Percentiles rank a stretch among this genome's conserved stretches.
phyloP scores from a whole-genome alignment of 2,329 filamentous ascomycete species.

The Periconia digitata region DNA sequence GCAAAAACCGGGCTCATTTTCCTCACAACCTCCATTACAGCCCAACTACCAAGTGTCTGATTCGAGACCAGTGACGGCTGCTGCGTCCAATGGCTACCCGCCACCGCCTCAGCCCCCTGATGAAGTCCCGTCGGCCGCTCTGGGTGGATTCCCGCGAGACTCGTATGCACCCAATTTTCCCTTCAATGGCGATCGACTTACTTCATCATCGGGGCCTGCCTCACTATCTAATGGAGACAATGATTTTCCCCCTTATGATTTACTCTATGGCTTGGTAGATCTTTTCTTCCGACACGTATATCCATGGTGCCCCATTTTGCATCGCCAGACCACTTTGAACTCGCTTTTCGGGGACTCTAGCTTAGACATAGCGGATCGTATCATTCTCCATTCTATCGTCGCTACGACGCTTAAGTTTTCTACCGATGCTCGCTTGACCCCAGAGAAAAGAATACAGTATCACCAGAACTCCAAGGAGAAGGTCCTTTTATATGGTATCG shows the following conservation, averaged over 20 bases:
- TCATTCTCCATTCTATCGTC: slow-evolving; percentile 84
- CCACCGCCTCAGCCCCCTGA: slow-evolving; percentile 1
- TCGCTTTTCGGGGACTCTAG: slow-evolving; percentile 72
- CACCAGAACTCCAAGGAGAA: slow-evolving; percentile 81
- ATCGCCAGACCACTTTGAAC: slow-evolving; percentile 79
- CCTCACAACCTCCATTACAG: slow-evolving; percentile 31
- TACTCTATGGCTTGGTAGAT: slow-evolving; percentile 62
- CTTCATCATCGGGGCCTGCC: slow-evolving; percentile 25
- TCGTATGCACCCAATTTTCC: slow-evolving; percentile 20
- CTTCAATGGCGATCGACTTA: slow-evolving; percentile 34
- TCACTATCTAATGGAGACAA: slow-evolving; percentile 38
- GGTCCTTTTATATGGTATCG: slow-evolving; percentile 82
- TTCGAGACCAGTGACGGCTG: slow-evolving; percentile 22
- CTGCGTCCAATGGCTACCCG: slow-evolving; percentile 33
- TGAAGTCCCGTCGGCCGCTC: slow-evolving; percentile 25
- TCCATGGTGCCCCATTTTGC: slow-evolving; percentile 81
- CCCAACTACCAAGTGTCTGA: slow-evolving; percentile 44
- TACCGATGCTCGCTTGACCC: slow-evolving; percentile 71
- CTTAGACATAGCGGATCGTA: slow-evolving; percentile 77
- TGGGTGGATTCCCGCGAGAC: slow-evolving; percentile 31
- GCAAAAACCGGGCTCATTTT: slow-evolving; percentile 46
- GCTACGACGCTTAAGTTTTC: slow-evolving; percentile 86
- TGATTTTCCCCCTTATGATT: slow-evolving; percentile 61
- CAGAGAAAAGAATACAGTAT: slow-evolving; percentile 72
- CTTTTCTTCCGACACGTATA: slow-evolving; percentile 67